Evolutionary conservation across 2,329 filamentous ascomycete species (phyloP), one percentile per base, ranked within the genome.

Genomic region (Fonsecaea pedrosoi): DNA sequence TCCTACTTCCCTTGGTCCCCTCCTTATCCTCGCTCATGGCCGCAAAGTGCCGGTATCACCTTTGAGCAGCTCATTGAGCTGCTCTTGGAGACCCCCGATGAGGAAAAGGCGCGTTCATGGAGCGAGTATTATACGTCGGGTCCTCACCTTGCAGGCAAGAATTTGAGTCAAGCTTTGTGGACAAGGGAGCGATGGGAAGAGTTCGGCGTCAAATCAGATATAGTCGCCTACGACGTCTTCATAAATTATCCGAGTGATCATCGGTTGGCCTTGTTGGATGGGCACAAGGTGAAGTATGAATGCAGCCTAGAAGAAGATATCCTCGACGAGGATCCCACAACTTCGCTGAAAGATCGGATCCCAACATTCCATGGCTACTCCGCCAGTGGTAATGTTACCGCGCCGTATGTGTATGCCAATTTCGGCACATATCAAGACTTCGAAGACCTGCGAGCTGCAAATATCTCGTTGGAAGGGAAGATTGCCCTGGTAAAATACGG

Each of bases 321-420:
- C 1, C 81, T 98, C 4, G 85, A 92, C 0, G 89, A 96, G 60
- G 95, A 99, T 76, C 86, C 88, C 2, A 96, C 93, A 0, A 92
- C 89, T 18, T 85, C 88, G 25, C 82, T 92, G 54, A 79, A 85
- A 9, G 86, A 93, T 73, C 84, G 92, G 35, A 85, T 98, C 30
- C 93, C 94, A 0, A 94, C 90, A 0, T 98, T 98, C 81, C 94
- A 98, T 75, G 95, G 94, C 61, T 98, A 97, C 78, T 96, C 92
- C 3, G 93, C 93, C 4, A 94, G 85, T 67, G 94, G 94, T 34
- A 96, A 98, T 77, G 94, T 96, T 56, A 97, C 94, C 0, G 92
- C 88, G 2, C 86, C 88, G 13, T 95, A 92, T 71, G 91, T 97
- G 37, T 98, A 90, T 75, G 92, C 92, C 76, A 97, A 97, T 78